Conservation (phyloP, 1,284 basidiomycete species). For the Puccinia sorghi region DNA sequence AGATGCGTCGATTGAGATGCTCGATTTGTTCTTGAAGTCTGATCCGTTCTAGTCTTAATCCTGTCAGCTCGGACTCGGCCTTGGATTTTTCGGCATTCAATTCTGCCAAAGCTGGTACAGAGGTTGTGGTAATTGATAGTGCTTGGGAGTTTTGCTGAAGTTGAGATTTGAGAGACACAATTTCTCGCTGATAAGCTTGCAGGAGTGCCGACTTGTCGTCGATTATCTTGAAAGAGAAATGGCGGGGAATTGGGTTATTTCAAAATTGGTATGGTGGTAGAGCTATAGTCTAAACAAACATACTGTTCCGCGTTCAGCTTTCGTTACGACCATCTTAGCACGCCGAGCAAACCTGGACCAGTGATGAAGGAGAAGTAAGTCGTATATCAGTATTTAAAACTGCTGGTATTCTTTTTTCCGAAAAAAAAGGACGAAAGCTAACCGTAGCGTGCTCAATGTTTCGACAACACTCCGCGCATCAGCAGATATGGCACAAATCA, state of each 20-base stretch:
- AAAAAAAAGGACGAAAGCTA: constrained; percentile 2
- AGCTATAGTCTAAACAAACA: background rate
- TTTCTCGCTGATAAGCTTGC: constrained; percentile 60
- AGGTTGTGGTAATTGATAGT: constrained; percentile 38
- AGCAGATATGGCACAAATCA: constrained; percentile 79
- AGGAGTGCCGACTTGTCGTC: constrained; percentile 59
- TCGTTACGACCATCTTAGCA: constrained; percentile 64
- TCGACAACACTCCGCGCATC: constrained; percentile 62
- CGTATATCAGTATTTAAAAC: background rate
- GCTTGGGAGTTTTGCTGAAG: constrained; percentile 51
- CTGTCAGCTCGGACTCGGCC: constrained; percentile 32
- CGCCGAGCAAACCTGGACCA: constrained; percentile 63
- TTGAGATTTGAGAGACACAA: constrained; percentile 59
- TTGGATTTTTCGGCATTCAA: constrained; percentile 43
- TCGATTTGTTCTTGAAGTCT: constrained; percentile 50
- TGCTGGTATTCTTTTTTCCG: background rate
- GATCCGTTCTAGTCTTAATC: constrained; percentile 38
- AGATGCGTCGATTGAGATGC: constrained; percentile 49
- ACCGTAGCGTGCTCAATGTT: constrained; percentile 61
- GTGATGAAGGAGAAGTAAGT: background rate
- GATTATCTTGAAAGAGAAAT: constrained; percentile 23
- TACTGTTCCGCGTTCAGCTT: constrained; percentile 63
- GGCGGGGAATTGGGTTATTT: background rate
- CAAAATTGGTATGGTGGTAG: background rate
- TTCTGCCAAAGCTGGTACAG: constrained; percentile 5